phyloP scores from a whole-genome alignment of 257 asterid species.

The Solanum tarapatanum region DNA sequence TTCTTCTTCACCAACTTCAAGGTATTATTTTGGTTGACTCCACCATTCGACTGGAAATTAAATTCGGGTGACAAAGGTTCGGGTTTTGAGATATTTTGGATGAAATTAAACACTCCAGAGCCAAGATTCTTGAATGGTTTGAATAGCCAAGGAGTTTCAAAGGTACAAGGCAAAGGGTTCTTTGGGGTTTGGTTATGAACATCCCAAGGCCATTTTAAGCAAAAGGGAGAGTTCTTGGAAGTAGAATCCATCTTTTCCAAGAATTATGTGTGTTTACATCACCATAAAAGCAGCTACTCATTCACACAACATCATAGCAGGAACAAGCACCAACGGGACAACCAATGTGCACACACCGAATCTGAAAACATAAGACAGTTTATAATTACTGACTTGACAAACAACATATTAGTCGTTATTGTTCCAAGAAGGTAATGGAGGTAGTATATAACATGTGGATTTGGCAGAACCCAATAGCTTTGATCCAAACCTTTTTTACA shows the following conservation, averaged over 20 bases:
- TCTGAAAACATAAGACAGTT: neutral
- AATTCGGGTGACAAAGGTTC: constrained; percentile 1
- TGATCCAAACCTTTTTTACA: neutral
- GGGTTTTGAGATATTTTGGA: constrained; percentile 20
- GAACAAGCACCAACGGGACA: neutral
- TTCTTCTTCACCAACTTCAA: constrained; percentile 1
- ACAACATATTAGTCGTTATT: neutral
- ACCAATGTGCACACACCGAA: neutral
- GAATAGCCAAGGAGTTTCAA: constrained; percentile 65
- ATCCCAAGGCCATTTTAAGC: constrained; percentile 79
- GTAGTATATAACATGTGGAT: neutral
- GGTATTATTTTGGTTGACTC: neutral
- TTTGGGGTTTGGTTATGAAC: constrained; percentile 8
- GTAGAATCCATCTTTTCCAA: constrained; percentile 23
- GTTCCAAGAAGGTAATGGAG: neutral
- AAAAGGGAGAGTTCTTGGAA: constrained; percentile 36
- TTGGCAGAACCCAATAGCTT: neutral
- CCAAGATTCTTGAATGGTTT: constrained; percentile 42
- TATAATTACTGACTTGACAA: neutral
- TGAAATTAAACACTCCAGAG: constrained; percentile 26
- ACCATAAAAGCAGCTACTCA: neutral
- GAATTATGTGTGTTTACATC: neutral
- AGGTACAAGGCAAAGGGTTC: constrained; percentile 30
- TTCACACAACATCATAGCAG: neutral
- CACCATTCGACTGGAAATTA: neutral